Evolutionary conservation across 1,284 basidiomycete genomes (phyloP).

Genomic region (Afroboletus lepidellus): DNA sequence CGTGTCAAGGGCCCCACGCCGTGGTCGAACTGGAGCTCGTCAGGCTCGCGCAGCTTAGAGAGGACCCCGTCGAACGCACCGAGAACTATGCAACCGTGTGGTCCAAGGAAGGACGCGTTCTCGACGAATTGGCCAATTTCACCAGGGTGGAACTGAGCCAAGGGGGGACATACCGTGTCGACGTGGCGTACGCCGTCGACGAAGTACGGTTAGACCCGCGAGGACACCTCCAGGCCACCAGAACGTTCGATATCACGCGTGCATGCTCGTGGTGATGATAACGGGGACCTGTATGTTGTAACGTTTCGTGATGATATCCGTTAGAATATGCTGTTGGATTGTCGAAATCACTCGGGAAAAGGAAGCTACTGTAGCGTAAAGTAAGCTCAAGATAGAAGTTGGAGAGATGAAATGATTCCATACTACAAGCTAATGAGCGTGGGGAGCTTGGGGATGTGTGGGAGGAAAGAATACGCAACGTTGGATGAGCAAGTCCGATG

Average conservation of each 20-base stretch:
- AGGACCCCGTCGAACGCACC: slow-evolving; percentile 29
- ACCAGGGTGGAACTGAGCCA: slow-evolving; percentile 43
- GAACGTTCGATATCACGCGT: slow-evolving; percentile 18
- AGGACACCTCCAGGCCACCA: slow-evolving; percentile 28
- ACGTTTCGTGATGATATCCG: slow-evolving; percentile 1
- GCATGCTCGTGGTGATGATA: slow-evolving; percentile 2
- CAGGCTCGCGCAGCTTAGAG: slow-evolving; percentile 59
- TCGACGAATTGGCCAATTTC: slow-evolving; percentile 48
- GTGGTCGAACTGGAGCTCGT: slow-evolving; percentile 47
- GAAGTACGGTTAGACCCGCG: slow-evolving; percentile 52
- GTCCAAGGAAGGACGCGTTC: slow-evolving; percentile 43
- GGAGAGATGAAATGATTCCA: slow-evolving; percentile 19
- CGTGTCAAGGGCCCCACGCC: too few relatives aligned
- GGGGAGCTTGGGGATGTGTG: slow-evolving; percentile 10
- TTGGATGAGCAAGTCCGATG: slow-evolving; percentile 18
- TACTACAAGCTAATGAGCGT: slow-evolving; percentile 32
- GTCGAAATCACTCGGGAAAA: slow-evolving; percentile 8
- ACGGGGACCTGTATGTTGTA: background rate
- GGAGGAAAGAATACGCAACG: slow-evolving; percentile 4
- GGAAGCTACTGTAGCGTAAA: slow-evolving; percentile 23
- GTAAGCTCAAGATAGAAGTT: slow-evolving; percentile 17
- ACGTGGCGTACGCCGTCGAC: slow-evolving; percentile 53
- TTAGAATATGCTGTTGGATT: slow-evolving; percentile 18
- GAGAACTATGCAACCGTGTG: slow-evolving; percentile 59
- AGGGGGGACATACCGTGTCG: slow-evolving; percentile 42